Base-by-base conservation (phyloP, 1,139 yeast species). In the Lodderomyces parapsilosis region DNA sequence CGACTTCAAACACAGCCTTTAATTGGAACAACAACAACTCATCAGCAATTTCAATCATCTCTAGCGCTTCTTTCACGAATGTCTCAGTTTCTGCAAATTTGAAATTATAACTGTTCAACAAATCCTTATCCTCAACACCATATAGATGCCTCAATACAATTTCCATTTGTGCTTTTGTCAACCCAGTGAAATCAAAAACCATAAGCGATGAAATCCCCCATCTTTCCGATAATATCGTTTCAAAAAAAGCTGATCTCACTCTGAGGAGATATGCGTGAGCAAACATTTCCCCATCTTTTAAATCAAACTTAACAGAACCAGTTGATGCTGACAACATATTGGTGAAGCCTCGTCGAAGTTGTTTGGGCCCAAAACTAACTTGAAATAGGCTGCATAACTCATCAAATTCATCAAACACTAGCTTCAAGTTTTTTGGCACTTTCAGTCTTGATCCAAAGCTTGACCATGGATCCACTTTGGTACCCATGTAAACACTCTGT, bases 181-280 rank as follows among this genome's bases (percentile, higher is more conserved):
- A 65, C 41, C 78, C 76, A 2, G 64, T 60, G 42, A 87, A 72
- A 33, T 73, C 68, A 15, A 83, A 47, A 1, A 52, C 47, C 13
- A 31, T 30, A 11, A 24, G 20, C 10, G 45, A 40, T 17, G 50
- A 44, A 5, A 54, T 44, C 6, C 55, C 60, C 94, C 94, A 86
- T 45, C 82, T 60, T 2, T 63, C 59, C 0, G 86, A 76, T 28
- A 84, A 68, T 2, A 79, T 50, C 0, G 86, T 75, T 47, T 79
- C 83, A 58, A 88, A 87, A 55, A 74, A 86, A 0, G 81, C 81
- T 36, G 83, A 78, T 44, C 95, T 64, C 0, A 79, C 60, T 4
- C 68, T 57, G 19, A 89, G 58, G 6, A 87, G 60, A 27, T 70
- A 68, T 4, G 84, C 75, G 52, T 81, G 81, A 4, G 80, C 73